phyloP scores from a whole-genome alignment of 2,329 filamentous ascomycete species.

The Fusarium sp. region DNA sequence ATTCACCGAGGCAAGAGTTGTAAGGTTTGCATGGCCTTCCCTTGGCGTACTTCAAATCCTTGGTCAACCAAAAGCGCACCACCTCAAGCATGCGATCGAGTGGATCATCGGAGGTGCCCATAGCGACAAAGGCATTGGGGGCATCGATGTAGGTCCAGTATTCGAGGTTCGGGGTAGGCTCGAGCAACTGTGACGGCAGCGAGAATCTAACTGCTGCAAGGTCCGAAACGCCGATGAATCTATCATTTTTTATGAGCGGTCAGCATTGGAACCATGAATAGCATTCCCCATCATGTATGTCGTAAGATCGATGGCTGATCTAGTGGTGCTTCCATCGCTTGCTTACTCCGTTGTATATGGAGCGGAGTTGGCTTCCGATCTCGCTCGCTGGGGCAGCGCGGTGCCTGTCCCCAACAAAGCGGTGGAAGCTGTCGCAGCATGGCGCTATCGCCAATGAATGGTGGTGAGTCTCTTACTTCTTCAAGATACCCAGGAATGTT shows the following conservation, averaged over 20 bases:
- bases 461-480: conserved; percentile 71
- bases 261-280: conserved; percentile 36
- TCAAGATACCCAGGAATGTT: conserved; percentile 87
- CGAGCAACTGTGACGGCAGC: conserved; percentile 91
- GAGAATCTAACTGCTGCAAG: conserved; percentile 97
- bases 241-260: conserved; percentile 53
- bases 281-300: conserved; percentile 7
- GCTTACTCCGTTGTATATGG: conserved; percentile 24
- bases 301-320: conserved; percentile 7
- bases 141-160: conserved; percentile 99
- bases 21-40: conserved; percentile 99
- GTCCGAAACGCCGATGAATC: conserved; percentile 95
- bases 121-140: conserved; percentile 85
- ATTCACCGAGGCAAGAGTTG: conserved; percentile 96
- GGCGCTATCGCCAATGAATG: background rate
- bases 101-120: conserved; percentile 89
- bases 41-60: conserved; percentile 98
- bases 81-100: conserved; percentile 95
- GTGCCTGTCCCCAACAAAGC: conserved; percentile 12
- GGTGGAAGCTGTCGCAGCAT: conserved; percentile 30
- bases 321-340: conserved; percentile 20
- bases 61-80: conserved; percentile 97
- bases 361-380: conserved; percentile 30
- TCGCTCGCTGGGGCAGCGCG: conserved; percentile 19
- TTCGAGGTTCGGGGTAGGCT: conserved; percentile 96